Evolutionary conservation across 306 rosid species (phyloP), one percentile per base, ranked within the genome.

Genomic region (Arachis hypogaea): DNA sequence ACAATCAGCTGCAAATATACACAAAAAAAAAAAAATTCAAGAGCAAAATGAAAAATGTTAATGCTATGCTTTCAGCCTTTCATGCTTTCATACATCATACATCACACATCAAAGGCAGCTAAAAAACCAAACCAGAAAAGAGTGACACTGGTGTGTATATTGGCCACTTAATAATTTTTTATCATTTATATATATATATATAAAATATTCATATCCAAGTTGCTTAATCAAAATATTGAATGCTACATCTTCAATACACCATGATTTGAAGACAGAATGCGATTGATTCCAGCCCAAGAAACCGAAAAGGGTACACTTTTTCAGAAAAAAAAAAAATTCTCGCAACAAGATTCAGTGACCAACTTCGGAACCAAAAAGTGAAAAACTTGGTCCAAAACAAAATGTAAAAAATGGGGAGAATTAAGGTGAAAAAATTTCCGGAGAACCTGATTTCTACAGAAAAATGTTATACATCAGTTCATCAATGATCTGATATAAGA

Each of bases 241-340:
- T 66, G n/a, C 71, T n/a, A 44, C 64, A 63, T 9, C 49, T 54
- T 46, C 41, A 11, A 43, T 43, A 43, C 1, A 60, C 33, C 42
- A 42, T 66, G 11, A 5, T 16, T 56, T 58, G 29, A 36, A 56
- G 57, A 12, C 36, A 55, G 29, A 33, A 43, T 3, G 11, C 40
- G 5, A 30, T 69, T 68, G 70, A 57, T 69, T 80, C 59, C 60
- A 28, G 59, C 69, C 69, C 59, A 77, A 74, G 72, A 55, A 74
- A 74, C 72, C 11, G 9, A 63, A 29, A 49, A n/a, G 7, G 9
- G 4, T 40, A 29, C 54, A 67, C 52, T 33, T 33, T 5, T 12
- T 7, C 58, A n/a, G 28, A 22, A 43, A 78, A 45, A 43, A 78
- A 45, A 42, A 60, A 51, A 33, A 1, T 43, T 43, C 11, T 11